Evolutionary conservation across 169 alveolate species (phyloP).

Genomic region (Cryptosporidium meleagridis): DNA sequence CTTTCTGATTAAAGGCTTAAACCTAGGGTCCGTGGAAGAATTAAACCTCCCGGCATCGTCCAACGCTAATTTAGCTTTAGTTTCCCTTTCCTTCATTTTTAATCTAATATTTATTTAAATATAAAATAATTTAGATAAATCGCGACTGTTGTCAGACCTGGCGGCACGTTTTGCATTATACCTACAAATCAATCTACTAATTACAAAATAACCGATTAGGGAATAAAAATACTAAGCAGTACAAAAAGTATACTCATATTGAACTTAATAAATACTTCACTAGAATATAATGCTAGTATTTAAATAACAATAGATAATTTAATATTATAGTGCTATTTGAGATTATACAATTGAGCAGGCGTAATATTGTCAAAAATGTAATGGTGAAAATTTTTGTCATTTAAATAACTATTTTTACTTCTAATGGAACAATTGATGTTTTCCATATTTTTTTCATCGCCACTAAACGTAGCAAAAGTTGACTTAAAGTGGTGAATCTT

Average conservation of each 20-base stretch:
- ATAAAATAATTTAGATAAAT: background rate
- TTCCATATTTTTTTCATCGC: background rate
- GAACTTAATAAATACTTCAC: background rate
- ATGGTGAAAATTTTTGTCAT: slow-evolving; percentile 28
- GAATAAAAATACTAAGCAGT: background rate
- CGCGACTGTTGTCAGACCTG: background rate
- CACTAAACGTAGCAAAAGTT: slow-evolving; percentile 1
- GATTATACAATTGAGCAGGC: slow-evolving; percentile 16
- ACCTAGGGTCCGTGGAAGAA: slow-evolving; percentile 80
- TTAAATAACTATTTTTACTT: background rate
- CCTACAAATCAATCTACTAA: no score
- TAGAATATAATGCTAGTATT: background rate
- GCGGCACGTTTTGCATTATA: background rate
- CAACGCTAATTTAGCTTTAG: background rate
- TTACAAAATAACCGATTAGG: background rate
- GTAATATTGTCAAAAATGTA: slow-evolving; percentile 44
- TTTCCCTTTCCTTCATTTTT: background rate
- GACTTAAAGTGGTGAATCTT: slow-evolving; percentile 47
- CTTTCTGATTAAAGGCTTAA: slow-evolving; percentile 79
- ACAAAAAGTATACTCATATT: background rate
- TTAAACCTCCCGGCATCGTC: slow-evolving; percentile 8
- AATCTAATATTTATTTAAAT: background rate
- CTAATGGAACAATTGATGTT: background rate
- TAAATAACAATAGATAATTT: background rate
- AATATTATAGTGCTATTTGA: background rate